phyloP scores from a whole-genome alignment of 371 early-diverging fungal genomes.

The Sporodiniella umbellata region DNA sequence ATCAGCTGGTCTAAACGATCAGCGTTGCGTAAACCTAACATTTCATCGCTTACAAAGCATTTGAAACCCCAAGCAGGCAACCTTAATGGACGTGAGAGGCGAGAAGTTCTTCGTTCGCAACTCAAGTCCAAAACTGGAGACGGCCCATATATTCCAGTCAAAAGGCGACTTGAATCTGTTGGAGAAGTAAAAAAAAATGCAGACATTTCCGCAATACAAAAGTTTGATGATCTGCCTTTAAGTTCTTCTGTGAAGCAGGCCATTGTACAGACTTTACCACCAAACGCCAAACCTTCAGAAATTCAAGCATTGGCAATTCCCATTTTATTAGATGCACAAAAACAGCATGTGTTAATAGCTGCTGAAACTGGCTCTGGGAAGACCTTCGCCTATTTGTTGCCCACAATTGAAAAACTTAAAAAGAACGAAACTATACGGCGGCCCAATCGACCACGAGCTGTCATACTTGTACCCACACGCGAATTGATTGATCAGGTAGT shows the following conservation, averaged over 20 bases:
- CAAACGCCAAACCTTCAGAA: constrained; percentile 71
- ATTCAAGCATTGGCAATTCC: constrained; percentile 93
- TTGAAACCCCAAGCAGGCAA: constrained; percentile 33
- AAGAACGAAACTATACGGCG: constrained; percentile 62
- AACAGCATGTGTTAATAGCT: constrained; percentile 72
- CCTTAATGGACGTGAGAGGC: constrained; percentile 42
- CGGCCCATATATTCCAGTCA: constrained; percentile 48
- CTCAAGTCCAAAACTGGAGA: constrained; percentile 18
- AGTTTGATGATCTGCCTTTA: constrained; percentile 61
- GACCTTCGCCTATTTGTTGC: constrained; percentile 94
- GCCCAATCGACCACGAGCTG: constrained; percentile 71
- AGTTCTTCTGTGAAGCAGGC: constrained; percentile 41
- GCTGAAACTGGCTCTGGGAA: constrained; percentile 99
- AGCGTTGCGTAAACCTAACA: constrained; percentile 40
- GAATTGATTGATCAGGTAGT: constrained; percentile 90
- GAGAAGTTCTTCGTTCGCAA: constrained; percentile 27
- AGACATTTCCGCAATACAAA: constrained; percentile 36
- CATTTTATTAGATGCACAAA: constrained; percentile 53
- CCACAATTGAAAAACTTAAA: constrained; percentile 74
- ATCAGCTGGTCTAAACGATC: constrained; percentile 27
- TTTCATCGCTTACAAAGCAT: constrained; percentile 47
- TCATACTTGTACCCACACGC: constrained; percentile 96
- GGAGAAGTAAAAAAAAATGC: constrained; percentile 32
- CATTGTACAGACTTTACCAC: constrained; percentile 35
- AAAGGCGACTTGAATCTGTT: constrained; percentile 38